Evolutionary conservation across 1,139 yeast genomes (phyloP), one percentile per base, ranked within the genome.

Genomic region (Saccharomyces hybrid): DNA sequence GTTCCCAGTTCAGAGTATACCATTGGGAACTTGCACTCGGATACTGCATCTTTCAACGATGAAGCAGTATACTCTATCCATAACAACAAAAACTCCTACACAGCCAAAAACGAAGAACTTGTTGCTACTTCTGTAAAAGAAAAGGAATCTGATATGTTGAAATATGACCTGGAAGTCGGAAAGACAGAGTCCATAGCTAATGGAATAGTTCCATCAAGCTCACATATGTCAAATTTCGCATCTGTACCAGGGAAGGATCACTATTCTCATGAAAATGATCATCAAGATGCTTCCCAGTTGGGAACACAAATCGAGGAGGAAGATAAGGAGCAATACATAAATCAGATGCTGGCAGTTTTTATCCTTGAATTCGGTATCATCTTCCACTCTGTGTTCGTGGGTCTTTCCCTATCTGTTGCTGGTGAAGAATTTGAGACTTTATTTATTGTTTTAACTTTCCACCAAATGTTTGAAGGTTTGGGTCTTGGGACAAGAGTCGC

Each of bases 191-290:
- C 47, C 4, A 46, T 14, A 1, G 25, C 34, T 11, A 29, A 49
- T 34, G 51, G 7, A 13, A 5, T 48, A 27, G 7, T 27, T 20
- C 25, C 50, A n/a, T 25, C 9, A 14, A 47, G 11, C 41, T 20
- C 48, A 8, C 14, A 28, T 27, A 5, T 20, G 25, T n/a, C 38
- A 23, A 34, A 44, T 28, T 14, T 31, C 26, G 13, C 51, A 9
- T 55, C 58, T 16, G 64, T 63, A 2, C 69, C 69, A 11, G 71
- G 69, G 16, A 64, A 61, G 5, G 64, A 64, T 47, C 85, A 81
- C 64, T 81, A 71, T 59, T 66, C 73, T 26, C 85, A 82, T 60
- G 82, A 78, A 9, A 57, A 57, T 1, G 75, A 73, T n/a, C 85
- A 81, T 66, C 84, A 80, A 64, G 84, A 81, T 64, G 79, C 76